Evolutionary conservation across 2,329 filamentous ascomycete genomes (phyloP).

Genomic region (Aspergillus nomiae): DNA sequence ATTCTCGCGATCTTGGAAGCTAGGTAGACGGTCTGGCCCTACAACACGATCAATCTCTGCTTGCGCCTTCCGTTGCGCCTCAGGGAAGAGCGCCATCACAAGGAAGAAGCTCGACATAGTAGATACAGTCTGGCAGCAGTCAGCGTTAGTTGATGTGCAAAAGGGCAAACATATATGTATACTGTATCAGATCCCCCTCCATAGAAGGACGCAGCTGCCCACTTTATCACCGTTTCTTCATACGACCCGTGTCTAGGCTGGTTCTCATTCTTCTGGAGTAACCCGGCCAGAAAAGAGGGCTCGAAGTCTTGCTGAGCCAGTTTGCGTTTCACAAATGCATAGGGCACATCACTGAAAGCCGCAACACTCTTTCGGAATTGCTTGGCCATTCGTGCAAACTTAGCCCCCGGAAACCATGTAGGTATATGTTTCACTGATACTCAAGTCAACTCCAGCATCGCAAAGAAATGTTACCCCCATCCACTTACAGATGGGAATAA

Average conservation of each 20-base stretch:
- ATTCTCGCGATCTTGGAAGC: slow-evolving; percentile 37
- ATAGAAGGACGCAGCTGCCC: slow-evolving; percentile 43
- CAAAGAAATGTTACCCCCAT: too few relatives aligned
- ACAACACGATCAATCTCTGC: slow-evolving; percentile 43
- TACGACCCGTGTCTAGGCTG: slow-evolving; percentile 21
- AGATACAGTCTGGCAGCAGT: slow-evolving; percentile 40
- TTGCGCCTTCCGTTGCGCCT: slow-evolving; percentile 54
- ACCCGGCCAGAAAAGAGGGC: slow-evolving; percentile 44
- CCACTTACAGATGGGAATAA: slow-evolving; percentile 37
- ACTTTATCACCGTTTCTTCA: slow-evolving; percentile 31
- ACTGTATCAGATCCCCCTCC: slow-evolving; percentile 46
- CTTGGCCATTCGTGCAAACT: slow-evolving; percentile 46
- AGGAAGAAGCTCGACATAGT: slow-evolving; percentile 49
- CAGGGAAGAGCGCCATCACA: slow-evolving; percentile 54
- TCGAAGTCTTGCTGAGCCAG: slow-evolving; percentile 33
- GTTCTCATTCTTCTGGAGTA: slow-evolving; percentile 33
- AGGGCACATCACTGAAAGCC: slow-evolving; percentile 42
- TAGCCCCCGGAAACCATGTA: slow-evolving; percentile 48
- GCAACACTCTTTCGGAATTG: slow-evolving; percentile 32
- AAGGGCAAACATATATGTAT: neutral
- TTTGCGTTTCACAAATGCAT: slow-evolving; percentile 46
- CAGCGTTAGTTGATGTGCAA: neutral
- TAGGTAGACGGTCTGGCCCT: slow-evolving; percentile 32
- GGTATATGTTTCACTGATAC: slow-evolving; percentile 38
- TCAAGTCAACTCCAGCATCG: neutral